Base-by-base conservation (phyloP, 225 moss, liverwort and hornwort species). In the Bryoerythrophyllum caledonicum region DNA sequence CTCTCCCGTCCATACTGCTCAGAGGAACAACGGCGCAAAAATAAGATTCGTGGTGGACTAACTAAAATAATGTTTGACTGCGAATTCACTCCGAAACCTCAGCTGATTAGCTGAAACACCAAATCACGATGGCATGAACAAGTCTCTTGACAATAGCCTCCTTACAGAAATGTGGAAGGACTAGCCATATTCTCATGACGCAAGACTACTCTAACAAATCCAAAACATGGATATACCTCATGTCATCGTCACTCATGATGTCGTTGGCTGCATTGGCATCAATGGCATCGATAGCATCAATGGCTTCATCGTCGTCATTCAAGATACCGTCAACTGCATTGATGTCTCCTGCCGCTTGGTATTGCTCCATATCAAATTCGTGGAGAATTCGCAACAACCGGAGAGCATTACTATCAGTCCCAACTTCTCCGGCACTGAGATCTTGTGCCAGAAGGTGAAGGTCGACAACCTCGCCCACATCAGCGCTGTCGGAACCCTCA, bases 331-430 rank as follows among this genome's bases (percentile, higher is more conserved):
- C 94, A 17, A 81, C 87, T 17, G 89, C 91, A 62, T 91, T 86
- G 63, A 89, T 88, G 24, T 91, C 92, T 71, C 94, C 97, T 58
- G 90, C 94, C 44, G 86, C 97, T 35, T 63, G 63, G 7, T 24
- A 83, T 68, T 86, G 89, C 68, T 93, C 93, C 83, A 79, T 67
- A 8, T 79, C 79, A 0, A 81, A 76, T 52, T 86, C 88, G 46
- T 70, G 83, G 14, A 82, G 75, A 0, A 88, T 63, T 65, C 78
- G 74, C 7, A 85, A 63, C 73, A 85, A 48, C 63, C 81, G 86
- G 3, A 67, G 68, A 27, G 73, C 78, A 38, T 88, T 79, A 15
- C 62, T 71, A 43, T 66, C 55, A 10, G 76, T 26, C 8, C 53
- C 67, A 49, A 28, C 67, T 11, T 60, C 87, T 69, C 62, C 78